Conservation (phyloP, 2,329 filamentous ascomycete genomes). For the Paramyrothecium roridum region DNA sequence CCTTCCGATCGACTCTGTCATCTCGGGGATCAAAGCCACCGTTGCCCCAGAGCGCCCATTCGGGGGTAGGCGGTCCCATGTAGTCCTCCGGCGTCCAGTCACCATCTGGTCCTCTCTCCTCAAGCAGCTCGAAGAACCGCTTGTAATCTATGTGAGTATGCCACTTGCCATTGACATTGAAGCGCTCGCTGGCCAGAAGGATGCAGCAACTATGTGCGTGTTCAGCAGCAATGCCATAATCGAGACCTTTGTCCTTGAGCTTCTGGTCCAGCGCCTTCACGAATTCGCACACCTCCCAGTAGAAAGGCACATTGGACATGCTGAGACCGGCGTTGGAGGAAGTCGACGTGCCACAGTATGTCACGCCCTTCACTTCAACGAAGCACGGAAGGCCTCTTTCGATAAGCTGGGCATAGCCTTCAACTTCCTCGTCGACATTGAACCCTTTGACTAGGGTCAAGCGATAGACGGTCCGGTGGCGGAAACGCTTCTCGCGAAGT, state of each 20-base stretch:
- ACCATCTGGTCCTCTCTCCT: constrained; percentile 61
- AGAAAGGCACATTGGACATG: constrained; percentile 98
- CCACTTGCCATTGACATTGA: constrained; percentile 76
- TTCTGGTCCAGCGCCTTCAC: constrained; percentile 71
- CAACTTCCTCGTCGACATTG: constrained; percentile 91
- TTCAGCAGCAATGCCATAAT: constrained; percentile 90
- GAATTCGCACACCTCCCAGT: constrained; percentile 83
- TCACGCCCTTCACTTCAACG: constrained; percentile 94
- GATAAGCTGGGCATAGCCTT: constrained; percentile 86
- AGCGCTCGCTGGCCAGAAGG: constrained; percentile 78
- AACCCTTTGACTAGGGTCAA: constrained; percentile 96
- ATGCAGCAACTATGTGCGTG: constrained; percentile 95
- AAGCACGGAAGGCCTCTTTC: constrained; percentile 86
- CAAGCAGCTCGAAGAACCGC: constrained; percentile 80
- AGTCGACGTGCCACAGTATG: constrained; percentile 89
- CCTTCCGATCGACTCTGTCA: constrained; percentile 82
- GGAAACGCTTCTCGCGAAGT: constrained; percentile 74
- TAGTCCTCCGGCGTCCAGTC: constrained; percentile 89
- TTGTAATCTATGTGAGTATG: constrained; percentile 90
- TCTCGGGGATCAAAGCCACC: constrained; percentile 93
- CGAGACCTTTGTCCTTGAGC: constrained; percentile 66
- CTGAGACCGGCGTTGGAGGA: constrained; percentile 80
- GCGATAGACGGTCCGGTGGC: constrained; percentile 90
- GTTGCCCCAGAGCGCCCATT: constrained; percentile 94
- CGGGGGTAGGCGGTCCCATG: constrained; percentile 77